phyloP scores from a whole-genome alignment of 208 protist genomes.

The Trypanosoma brucei region DNA sequence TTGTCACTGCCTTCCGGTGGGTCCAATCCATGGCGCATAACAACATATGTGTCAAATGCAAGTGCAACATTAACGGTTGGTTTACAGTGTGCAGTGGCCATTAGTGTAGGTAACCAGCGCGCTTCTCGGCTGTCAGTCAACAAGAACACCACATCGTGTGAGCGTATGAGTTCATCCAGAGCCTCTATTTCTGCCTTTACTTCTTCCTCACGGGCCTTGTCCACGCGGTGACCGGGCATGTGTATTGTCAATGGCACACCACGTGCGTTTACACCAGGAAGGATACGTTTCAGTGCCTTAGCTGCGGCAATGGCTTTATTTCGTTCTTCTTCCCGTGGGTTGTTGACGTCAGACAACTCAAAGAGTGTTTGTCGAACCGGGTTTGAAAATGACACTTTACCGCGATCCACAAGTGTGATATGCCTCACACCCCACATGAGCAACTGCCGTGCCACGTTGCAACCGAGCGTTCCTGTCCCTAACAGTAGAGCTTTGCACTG shows the following conservation, averaged over 20 bases:
- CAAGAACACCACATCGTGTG: constrained; percentile 96
- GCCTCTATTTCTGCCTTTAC: constrained; percentile 41
- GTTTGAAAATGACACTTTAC: constrained; percentile 95
- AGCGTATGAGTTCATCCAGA: constrained; percentile 72
- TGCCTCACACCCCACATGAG: constrained; percentile 96
- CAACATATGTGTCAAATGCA: constrained; percentile 97
- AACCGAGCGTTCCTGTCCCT: constrained; percentile 97
- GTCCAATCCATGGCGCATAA: constrained; percentile 95
- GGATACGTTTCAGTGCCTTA: constrained; percentile 78
- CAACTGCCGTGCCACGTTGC: constrained; percentile 95
- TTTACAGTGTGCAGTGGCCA: constrained; percentile 81
- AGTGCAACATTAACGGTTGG: constrained; percentile 95
- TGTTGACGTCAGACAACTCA: constrained; percentile 71
- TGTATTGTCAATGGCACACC: constrained; percentile 87
- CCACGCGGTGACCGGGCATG: constrained; percentile 96
- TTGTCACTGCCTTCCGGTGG: not conserved
- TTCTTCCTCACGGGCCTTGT: constrained; percentile 16
- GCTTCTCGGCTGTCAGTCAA: constrained; percentile 97
- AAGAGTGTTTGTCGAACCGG: constrained; percentile 92
- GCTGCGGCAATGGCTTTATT: constrained; percentile 92
- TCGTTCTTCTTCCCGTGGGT: constrained; percentile 32
- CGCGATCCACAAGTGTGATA: constrained; percentile 95
- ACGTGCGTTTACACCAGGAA: constrained; percentile 63
- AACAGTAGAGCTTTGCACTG: constrained; percentile 92
- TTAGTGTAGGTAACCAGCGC: constrained; percentile 96